A percentile compares a stretch with the other conserved stretches of the same genome.
phyloP scores from a whole-genome alignment of 148 eudicot genomes.

The Suaeda aralocaspica region DNA sequence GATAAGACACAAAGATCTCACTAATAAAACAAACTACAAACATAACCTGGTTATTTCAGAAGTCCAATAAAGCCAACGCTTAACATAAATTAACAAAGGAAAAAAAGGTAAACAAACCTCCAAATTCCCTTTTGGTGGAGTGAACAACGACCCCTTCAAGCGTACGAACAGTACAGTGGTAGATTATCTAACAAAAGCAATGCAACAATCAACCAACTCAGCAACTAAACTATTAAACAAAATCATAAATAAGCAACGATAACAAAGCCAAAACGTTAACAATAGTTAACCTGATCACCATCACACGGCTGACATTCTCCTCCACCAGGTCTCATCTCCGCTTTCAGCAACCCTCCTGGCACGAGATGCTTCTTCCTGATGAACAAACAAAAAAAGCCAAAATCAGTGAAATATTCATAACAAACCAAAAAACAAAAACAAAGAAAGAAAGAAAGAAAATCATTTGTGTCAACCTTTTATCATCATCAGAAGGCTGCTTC shows the following conservation, averaged over 20 bases:
- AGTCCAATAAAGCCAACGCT: neutral
- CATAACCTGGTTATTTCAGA: neutral
- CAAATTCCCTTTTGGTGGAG: constrained; percentile 65
- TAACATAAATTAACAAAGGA: neutral
- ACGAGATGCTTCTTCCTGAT: constrained; percentile 69
- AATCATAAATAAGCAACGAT: neutral
- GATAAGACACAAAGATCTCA: neutral
- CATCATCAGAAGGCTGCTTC: constrained; percentile 58
- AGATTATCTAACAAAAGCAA: constrained; percentile 44
- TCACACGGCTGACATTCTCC: constrained; percentile 69
- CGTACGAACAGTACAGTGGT: constrained; percentile 84
- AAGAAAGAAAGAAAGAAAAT: neutral
- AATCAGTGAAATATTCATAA: neutral
- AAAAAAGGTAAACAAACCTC: constrained; percentile 42
- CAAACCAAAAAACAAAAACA: neutral
- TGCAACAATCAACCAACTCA: neutral
- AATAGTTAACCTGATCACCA: constrained; percentile 73
- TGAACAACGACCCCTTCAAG: constrained; percentile 73
- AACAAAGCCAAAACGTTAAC: neutral
- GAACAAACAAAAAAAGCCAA: neutral
- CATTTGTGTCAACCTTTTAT: constrained; percentile 68
- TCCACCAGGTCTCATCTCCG: constrained; percentile 71
- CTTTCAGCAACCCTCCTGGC: constrained; percentile 85
- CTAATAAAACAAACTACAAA: neutral
- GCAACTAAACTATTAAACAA: neutral